Evolutionary conservation across 306 rosid genomes (phyloP), one percentile per base, ranked within the genome.

Genomic region (Cucurbita moschata): DNA sequence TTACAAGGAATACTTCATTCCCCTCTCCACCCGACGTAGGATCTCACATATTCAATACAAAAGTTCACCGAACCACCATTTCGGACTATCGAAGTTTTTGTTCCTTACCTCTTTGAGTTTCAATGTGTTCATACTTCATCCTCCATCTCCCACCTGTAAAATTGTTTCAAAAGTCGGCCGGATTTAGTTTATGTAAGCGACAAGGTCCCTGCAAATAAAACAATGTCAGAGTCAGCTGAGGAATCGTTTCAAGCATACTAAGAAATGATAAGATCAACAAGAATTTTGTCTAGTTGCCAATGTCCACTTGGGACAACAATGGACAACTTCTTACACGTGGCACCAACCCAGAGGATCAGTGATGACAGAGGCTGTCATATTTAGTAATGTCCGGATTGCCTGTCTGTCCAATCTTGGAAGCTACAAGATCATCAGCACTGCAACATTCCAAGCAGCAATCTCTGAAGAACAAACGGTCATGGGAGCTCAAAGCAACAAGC

Each of bases 261-360:
- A 74, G 43, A 18, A 71, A 35, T 19, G 58, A 69, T 62, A 59
- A 73, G 72, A 77, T 74, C 64, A 71, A 52, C 79, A 74, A 79
- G 40, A 59, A 81, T 16, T 14, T 81, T 84, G 81, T 83, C 80
- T 67, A 62, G 81, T 78, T 71, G 81, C 80, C 42, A 57, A 77
- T 75, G 52, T 8, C 50, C 10, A 46, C 50, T 39, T 60, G 30
- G 35, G 52, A 40, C 46, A 42, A 42, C 35, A 46, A 46, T 19
- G 51, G 52, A 65, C 19, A 16, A n/a, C 18, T n/a, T 65, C 26
- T 39, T 52, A 81, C 75, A 80, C 77, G 80, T 82, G 86, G 66
- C 81, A 72, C 54, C 12, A 77, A 72, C 81, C 81, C 82, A 79
- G 58, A 76, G 54, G 78, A 79, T 13, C 43, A 60, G 49, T 44